Evolutionary conservation across 441 rosid species (phyloP).

Genomic region (Pelargonium exstipulatum): DNA sequence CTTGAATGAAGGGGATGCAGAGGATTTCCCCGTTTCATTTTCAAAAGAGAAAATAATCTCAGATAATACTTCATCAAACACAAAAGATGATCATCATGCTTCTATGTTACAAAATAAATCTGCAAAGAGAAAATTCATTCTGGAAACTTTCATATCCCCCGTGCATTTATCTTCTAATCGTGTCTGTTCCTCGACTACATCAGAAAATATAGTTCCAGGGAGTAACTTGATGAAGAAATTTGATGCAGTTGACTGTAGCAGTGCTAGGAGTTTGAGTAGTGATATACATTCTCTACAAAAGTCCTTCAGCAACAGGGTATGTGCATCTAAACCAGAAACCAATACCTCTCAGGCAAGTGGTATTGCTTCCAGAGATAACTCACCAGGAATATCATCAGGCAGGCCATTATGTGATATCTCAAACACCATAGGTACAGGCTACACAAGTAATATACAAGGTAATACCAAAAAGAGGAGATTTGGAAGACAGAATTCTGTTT

Average conservation of each 20-base stretch:
- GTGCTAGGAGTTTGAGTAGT: slow-evolving; percentile 21
- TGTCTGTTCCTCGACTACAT: slow-evolving; percentile 25
- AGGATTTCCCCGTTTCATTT: slow-evolving; percentile 33
- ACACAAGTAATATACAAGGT: slow-evolving; percentile 29
- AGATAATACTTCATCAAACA: slow-evolving; percentile 32
- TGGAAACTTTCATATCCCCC: slow-evolving; percentile 56
- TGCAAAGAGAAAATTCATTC: slow-evolving; percentile 33
- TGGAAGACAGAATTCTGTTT: slow-evolving; percentile 31
- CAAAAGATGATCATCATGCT: slow-evolving; percentile 33
- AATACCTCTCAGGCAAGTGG: slow-evolving; percentile 29
- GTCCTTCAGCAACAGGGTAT: slow-evolving; percentile 23
- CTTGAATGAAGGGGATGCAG: slow-evolving; percentile 38
- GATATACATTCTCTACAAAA: slow-evolving; percentile 29
- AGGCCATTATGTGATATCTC: slow-evolving; percentile 61
- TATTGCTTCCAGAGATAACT: slow-evolving; percentile 26
- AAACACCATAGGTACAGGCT: slow-evolving; percentile 33
- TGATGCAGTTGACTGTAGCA: slow-evolving; percentile 41
- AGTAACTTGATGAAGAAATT: slow-evolving; percentile 41
- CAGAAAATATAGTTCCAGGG: slow-evolving; percentile 35
- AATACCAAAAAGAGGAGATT: slow-evolving; percentile 33
- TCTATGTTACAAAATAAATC: slow-evolving; percentile 34
- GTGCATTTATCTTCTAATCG: slow-evolving; percentile 43
- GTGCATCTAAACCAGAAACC: slow-evolving; percentile 17
- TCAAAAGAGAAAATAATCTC: slow-evolving; percentile 25
- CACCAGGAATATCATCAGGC: slow-evolving; percentile 35